Evolutionary conservation across 179 eudicot genomes (phyloP).

Genomic region (Corrigiola litoralis): DNA sequence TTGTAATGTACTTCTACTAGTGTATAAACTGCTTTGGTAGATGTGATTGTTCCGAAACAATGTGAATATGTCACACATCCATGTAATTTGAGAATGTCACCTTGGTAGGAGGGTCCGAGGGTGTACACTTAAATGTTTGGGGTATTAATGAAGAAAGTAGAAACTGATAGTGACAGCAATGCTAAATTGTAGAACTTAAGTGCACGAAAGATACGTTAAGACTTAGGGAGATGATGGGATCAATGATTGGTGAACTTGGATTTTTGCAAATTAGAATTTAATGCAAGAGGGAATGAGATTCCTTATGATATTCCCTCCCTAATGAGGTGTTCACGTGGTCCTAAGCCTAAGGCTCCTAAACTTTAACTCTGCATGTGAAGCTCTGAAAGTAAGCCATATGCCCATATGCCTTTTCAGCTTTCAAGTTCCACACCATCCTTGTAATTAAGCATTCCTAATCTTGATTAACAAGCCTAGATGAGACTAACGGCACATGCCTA

Average conservation of each 20-base stretch:
- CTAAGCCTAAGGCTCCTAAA: conserved; percentile 9
- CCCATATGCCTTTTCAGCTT: background rate
- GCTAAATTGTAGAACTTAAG: conserved; percentile 12
- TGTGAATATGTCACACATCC: conserved; percentile 6
- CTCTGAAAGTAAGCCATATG: background rate
- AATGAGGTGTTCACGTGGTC: conserved; percentile 33
- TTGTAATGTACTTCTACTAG: conserved; percentile 13
- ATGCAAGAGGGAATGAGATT: conserved; percentile 32
- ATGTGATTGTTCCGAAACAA: background rate
- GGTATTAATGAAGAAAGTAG: conserved; percentile 8
- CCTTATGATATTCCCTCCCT: conserved; percentile 10
- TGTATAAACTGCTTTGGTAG: background rate
- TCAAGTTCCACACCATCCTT: conserved; percentile 2
- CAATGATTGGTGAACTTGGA: conserved; percentile 49
- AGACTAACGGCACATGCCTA: conserved; percentile 20
- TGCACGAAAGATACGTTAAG: conserved; percentile 18
- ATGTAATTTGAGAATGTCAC: conserved; percentile 3
- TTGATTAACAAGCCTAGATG: conserved; percentile 18
- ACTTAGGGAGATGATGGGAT: conserved; percentile 28
- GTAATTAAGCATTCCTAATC: conserved; percentile 12
- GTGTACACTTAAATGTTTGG: background rate
- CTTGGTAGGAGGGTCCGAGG: conserved; percentile 9
- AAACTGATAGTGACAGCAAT: background rate
- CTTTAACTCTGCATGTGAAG: conserved; percentile 7
- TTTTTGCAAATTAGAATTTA: conserved; percentile 29